Evolutionary conservation across 1,284 basidiomycete genomes (phyloP), one percentile per base, ranked within the genome.

Genomic region (Heterobasidion annosum): DNA sequence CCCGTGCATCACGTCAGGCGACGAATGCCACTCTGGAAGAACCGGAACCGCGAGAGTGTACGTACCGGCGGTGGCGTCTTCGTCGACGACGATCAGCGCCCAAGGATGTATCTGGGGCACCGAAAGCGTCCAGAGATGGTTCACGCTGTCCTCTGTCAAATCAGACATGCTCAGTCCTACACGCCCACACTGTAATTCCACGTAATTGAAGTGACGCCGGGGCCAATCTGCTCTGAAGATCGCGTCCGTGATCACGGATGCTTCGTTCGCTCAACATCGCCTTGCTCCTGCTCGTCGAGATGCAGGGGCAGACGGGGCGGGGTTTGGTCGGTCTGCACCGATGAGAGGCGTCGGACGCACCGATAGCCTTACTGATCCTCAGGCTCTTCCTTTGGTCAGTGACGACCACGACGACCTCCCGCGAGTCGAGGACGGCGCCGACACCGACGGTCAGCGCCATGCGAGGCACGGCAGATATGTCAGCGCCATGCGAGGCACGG

Each of bases 391-490:
- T 80, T 67, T 83, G 82, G n/a, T 92, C 91, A 10, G 89, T 92
- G 52, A 93, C 89, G 58, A 93, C 81, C 48, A 94, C 85, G 32
- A 93, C 83, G 56, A 95, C 86, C 67, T 94, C 92, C 56, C 84
- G 71, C 34, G 85, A 77, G 54, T 93, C 91, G 58, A 95, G 78
- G 10, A 95, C 88, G 32, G 92, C 95, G 32, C 81, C 83, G 33
- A 94, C 91, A 54, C 92, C 92, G 48, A 95, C 91, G 2, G 92
- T 94, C 58, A 95, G 76, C 0, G 92, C 92, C 91, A 94, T 93
- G 50, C 86, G 79, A 9, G 92, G 92, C 4, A 95, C 92, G 57
- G 80, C 78, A 51, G 81, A 77, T 58, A 93, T 76, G 66, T 94
- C 86, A 95, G 76, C 0, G 92, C 92, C 91, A 94, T 93, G 50